A percentile compares a stretch with the other conserved stretches of the same genome.
Evolutionary conservation across 2,329 filamentous ascomycete species (phyloP).

Genomic region (Colletotrichum musicola): DNA sequence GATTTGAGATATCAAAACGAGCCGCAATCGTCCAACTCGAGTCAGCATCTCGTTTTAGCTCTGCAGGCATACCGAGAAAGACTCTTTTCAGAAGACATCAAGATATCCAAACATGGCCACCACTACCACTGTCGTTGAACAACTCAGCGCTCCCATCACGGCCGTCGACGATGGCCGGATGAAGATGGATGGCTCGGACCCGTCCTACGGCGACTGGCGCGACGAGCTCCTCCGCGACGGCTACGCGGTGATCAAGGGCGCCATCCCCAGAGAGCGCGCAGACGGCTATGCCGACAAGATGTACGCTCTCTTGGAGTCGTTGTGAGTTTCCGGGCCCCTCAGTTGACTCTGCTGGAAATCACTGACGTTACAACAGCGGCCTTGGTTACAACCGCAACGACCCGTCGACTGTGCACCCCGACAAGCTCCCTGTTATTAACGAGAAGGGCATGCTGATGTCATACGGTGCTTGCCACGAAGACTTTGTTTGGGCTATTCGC

Average conservation of each 20-base stretch:
- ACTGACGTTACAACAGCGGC: slow-evolving; percentile 3
- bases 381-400: slow-evolving; percentile 45
- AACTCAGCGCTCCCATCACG: slow-evolving; percentile 23
- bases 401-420: slow-evolving; percentile 50
- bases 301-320: slow-evolving; percentile 41
- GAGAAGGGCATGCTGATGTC: slow-evolving; percentile 62
- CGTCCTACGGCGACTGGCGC: slow-evolving; percentile 47
- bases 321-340: slow-evolving; percentile 15
- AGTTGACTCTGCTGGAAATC: neutral
- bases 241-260: slow-evolving; percentile 38
- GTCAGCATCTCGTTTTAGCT: neutral
- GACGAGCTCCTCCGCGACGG: slow-evolving; percentile 47
- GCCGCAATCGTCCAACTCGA: neutral
- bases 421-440: slow-evolving; percentile 56
- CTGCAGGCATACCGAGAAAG: neutral
- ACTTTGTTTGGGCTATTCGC: slow-evolving; percentile 63
- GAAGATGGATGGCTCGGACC: slow-evolving; percentile 25
- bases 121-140: slow-evolving; percentile 2
- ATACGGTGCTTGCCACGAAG: slow-evolving; percentile 61
- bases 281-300: slow-evolving; percentile 48
- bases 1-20: slow-evolving; percentile 19
- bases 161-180: slow-evolving; percentile 47
- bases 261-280: slow-evolving; percentile 34
- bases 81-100: neutral
- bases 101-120: slow-evolving; percentile 43